Evolutionary conservation across 371 early-diverging fungal genomes (phyloP).

Genomic region (Basidiobolus meristosporus): DNA sequence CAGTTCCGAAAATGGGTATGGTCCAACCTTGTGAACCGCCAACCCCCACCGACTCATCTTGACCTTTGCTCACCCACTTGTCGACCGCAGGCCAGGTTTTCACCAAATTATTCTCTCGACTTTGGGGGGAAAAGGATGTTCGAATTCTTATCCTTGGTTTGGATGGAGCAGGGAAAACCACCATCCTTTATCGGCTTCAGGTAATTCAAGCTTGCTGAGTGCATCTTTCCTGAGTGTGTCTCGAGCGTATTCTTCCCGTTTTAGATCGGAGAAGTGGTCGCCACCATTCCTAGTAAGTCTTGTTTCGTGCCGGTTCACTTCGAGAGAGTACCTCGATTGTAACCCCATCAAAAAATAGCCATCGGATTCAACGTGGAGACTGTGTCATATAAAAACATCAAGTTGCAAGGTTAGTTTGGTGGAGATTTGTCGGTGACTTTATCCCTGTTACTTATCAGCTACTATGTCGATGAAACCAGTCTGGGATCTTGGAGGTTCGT

Average conservation of each 20-base stretch:
- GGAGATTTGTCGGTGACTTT: neutral
- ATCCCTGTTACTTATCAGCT: constrained; percentile 1
- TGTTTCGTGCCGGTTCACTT: too few species aligned
- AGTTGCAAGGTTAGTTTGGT: constrained; percentile 50
- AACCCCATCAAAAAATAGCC: constrained; percentile 9
- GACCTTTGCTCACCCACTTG: too few species aligned
- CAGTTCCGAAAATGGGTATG: too few species aligned
- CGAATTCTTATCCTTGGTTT: constrained; percentile 94
- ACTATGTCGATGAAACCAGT: constrained; percentile 12
- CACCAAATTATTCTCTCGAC: constrained; percentile 31
- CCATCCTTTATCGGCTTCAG: constrained; percentile 76
- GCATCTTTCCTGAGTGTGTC: neutral
- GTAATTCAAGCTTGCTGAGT: constrained; percentile 5
- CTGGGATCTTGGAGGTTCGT: constrained; percentile 86
- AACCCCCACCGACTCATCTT: too few species aligned
- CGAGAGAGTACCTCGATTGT: too few species aligned
- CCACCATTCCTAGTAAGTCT: constrained; percentile 77
- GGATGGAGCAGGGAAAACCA: constrained; percentile 98
- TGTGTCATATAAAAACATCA: constrained; percentile 91
- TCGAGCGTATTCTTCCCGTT: constrained; percentile 3
- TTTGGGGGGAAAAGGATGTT: constrained; percentile 80
- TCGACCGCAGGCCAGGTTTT: constrained; percentile 20
- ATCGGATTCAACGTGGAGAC: constrained; percentile 86
- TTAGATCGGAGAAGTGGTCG: constrained; percentile 84
- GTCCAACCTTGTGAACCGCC: too few species aligned